Conservation (phyloP, 2,329 filamentous ascomycete genomes). For the Cadophora gregata region DNA sequence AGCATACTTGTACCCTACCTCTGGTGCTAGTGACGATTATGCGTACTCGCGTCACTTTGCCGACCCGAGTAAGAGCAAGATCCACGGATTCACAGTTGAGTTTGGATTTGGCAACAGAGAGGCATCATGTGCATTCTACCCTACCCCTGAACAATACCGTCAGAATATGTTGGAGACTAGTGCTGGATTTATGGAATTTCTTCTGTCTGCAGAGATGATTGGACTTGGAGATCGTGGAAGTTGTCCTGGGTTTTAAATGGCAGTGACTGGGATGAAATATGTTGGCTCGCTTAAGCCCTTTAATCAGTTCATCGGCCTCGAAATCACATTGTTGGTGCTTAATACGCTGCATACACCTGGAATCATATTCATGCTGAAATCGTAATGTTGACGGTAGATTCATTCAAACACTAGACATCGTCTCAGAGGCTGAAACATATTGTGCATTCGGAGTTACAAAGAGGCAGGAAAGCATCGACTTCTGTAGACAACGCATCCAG, state of each 20-base stretch:
- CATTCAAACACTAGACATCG: too few relatives aligned
- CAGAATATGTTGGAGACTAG: slow-evolving; percentile 52
- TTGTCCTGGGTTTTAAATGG: slow-evolving; percentile 7
- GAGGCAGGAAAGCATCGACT: too few relatives aligned
- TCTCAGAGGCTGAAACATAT: too few relatives aligned
- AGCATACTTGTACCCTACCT: slow-evolving; percentile 53
- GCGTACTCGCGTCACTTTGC: slow-evolving; percentile 52
- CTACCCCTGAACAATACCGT: slow-evolving; percentile 50
- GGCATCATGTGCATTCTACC: slow-evolving; percentile 53
- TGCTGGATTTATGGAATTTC: slow-evolving; percentile 55
- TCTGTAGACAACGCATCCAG: too few relatives aligned
- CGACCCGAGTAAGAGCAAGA: slow-evolving; percentile 45
- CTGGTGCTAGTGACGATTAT: slow-evolving; percentile 55
- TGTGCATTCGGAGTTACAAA: too few relatives aligned
- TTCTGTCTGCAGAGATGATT: slow-evolving; percentile 40
- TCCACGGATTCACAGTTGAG: slow-evolving; percentile 54
- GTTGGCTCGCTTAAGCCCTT: background rate
- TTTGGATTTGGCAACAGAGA: slow-evolving; percentile 48
- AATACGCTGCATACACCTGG: too few relatives aligned
- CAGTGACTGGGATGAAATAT: background rate
- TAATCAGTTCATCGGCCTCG: too few relatives aligned
- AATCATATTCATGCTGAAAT: too few relatives aligned
- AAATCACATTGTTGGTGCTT: too few relatives aligned
- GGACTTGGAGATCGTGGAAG: slow-evolving; percentile 31
- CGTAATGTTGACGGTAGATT: too few relatives aligned